Evolutionary conservation across 2,329 filamentous ascomycete genomes (phyloP).

Genomic region (Cadophora gregata): DNA sequence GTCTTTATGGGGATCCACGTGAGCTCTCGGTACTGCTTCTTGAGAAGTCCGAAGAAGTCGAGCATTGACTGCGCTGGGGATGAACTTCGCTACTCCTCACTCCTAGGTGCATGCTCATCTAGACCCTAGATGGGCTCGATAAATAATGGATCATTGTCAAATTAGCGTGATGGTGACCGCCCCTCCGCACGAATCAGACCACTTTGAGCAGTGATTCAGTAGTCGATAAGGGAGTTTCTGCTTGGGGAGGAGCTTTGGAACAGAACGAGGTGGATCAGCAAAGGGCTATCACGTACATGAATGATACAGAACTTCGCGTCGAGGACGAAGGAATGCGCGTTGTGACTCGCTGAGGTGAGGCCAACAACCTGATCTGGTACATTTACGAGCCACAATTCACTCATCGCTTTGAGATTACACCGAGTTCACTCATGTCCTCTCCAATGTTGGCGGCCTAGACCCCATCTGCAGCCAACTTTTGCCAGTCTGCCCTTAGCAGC

Average conservation of each 20-base stretch:
- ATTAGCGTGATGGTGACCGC: no score
- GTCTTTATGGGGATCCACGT: slow-evolving; percentile 26
- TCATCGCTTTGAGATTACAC: background rate
- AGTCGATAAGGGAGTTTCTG: no score
- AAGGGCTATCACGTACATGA: slow-evolving; percentile 20
- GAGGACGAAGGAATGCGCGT: slow-evolving; percentile 36
- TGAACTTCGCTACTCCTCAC: slow-evolving; percentile 22
- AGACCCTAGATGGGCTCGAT: slow-evolving; percentile 21
- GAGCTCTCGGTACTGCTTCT: slow-evolving; percentile 29
- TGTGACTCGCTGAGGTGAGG: slow-evolving; percentile 6
- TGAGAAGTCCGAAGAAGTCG: slow-evolving; percentile 34
- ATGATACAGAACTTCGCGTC: slow-evolving; percentile 42
- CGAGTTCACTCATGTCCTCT: background rate
- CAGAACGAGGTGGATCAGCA: no score
- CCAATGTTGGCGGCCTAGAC: background rate
- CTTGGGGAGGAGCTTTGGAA: no score
- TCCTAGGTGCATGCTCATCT: slow-evolving; percentile 5
- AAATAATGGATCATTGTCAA: no score
- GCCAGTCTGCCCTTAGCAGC: background rate
- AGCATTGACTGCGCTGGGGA: slow-evolving; percentile 23
- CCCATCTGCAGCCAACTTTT: background rate
- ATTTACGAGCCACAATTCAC: slow-evolving; percentile 10
- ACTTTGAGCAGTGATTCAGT: no score
- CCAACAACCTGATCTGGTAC: slow-evolving; percentile 15
- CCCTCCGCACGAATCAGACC: no score